Conservation (phyloP, 2,329 filamentous ascomycete species). For the Monosporascus sp. region DNA sequence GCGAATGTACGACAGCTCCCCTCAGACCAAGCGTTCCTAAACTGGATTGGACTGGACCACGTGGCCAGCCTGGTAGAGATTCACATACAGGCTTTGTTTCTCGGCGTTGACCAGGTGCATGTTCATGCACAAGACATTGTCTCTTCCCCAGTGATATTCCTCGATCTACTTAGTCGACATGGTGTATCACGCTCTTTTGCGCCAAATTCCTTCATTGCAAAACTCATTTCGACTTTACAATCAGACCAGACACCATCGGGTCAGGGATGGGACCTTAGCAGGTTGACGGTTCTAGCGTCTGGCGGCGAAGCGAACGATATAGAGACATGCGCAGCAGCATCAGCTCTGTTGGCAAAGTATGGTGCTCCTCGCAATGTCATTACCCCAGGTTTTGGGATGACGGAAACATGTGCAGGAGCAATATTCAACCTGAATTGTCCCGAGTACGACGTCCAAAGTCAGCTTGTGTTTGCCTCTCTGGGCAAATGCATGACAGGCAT, state of each 20-base stretch:
- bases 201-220: constrained; percentile 32
- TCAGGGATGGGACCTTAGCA: constrained; percentile 30
- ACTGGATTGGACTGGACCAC: constrained; percentile 50
- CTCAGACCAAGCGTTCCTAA: constrained; percentile 32
- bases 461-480: too few relatives aligned
- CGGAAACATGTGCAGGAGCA: too few relatives aligned
- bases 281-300: constrained; percentile 30
- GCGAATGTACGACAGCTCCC: constrained; percentile 18
- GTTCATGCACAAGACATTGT: constrained; percentile 37
- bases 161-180: constrained; percentile 35
- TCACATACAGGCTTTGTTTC: constrained; percentile 43
- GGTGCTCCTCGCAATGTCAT: too few relatives aligned
- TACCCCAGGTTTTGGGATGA: too few relatives aligned
- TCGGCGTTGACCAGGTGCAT: constrained; percentile 40
- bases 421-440: too few relatives aligned
- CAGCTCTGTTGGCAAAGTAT: too few relatives aligned
- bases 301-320: constrained; percentile 43
- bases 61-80: constrained; percentile 47
- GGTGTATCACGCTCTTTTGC: constrained; percentile 40
- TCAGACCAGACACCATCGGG: too few relatives aligned
- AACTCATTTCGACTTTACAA: too few relatives aligned
- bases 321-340: constrained; percentile 24
- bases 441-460: too few relatives aligned
- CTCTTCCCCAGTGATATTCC: constrained; percentile 32
- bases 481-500: too few relatives aligned